Evolutionary conservation across 139 green algal species (phyloP), one percentile per base, ranked within the genome.

Genomic region (Trebouxia sp.): DNA sequence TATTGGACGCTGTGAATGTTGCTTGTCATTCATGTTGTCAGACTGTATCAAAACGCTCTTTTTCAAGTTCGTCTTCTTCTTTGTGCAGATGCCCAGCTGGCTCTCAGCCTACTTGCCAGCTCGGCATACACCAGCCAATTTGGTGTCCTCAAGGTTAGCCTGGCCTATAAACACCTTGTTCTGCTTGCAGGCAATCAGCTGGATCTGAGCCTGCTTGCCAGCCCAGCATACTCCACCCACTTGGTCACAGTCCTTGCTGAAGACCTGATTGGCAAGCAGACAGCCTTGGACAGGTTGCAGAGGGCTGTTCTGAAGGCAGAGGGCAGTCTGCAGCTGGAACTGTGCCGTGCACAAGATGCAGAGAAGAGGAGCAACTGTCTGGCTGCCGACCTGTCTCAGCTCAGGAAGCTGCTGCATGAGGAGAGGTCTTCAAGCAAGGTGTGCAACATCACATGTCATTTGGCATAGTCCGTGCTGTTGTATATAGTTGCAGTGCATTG

Each of bases 341-440:
- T 41, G 0, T 86, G 80, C 82, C 79, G 85, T 39, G 15, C 86
- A n/a, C 28, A 45, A 2, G 87, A 90, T 14, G 69, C 70, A 24
- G 76, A 87, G 62, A 76, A 80, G n/a, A 74, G 77, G 11, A 56
- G 15, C 42, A 74, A 32, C 14, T 41, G 22, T 1, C 47, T 85
- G 20, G 30, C 66, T 4, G 80, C 79, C 3, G 88, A 92, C 43
- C 76, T 86, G n/a, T 65, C 81, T 24, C 76, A 86, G 32, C 74
- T 92, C 51, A 81, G 84, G 55, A 65, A 87, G 66, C 77, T 92
- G 65, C 80, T 92, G 37, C 88, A 91, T 26, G 88, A 90, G 37
- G 88, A 92, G 75, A 88, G 87, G 65, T 74, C 87, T 53, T 72
- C 42, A n/a, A 65, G 74, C 56, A 39, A 35, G 56, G 56, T 38